phyloP scores from a whole-genome alignment of 306 rosid genomes.

The Cicer arietinum region DNA sequence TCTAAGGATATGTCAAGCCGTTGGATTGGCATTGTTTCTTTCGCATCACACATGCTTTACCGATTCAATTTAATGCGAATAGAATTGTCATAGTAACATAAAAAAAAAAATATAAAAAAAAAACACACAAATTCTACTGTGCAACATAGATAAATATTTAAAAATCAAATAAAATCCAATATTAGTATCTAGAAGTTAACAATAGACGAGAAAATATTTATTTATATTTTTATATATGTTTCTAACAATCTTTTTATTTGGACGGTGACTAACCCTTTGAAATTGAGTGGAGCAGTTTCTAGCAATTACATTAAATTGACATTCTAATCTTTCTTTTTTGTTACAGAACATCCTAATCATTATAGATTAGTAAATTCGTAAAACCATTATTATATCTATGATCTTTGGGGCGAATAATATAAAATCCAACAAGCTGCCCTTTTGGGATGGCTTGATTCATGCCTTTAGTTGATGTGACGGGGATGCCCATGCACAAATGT shows the following conservation, averaged over 20 bases:
- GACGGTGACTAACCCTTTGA: not conserved
- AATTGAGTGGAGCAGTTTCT: not conserved
- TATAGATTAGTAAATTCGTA: conserved; percentile 35
- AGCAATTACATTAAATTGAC: conserved; percentile 35
- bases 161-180: too few species aligned
- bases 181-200: too few species aligned
- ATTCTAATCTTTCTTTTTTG: not conserved
- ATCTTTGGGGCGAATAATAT: conserved; percentile 12
- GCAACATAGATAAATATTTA: too few species aligned
- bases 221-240: too few species aligned
- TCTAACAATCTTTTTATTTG: not conserved
- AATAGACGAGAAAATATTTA: too few species aligned
- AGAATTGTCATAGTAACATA: not conserved
- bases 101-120: too few species aligned
- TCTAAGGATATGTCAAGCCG: conserved; percentile 19
- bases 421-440: conserved; percentile 29
- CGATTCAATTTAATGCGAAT: too few species aligned
- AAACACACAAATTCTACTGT: too few species aligned
- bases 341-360: not conserved
- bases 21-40: not conserved
- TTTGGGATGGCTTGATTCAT: conserved; percentile 42
- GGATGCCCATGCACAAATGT: not conserved
- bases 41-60: conserved; percentile 20
- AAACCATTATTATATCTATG: not conserved
- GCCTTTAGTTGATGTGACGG: conserved; percentile 40